Conservation (phyloP, 768 basidiomycete species). For the Rhodotorula paludigena region DNA sequence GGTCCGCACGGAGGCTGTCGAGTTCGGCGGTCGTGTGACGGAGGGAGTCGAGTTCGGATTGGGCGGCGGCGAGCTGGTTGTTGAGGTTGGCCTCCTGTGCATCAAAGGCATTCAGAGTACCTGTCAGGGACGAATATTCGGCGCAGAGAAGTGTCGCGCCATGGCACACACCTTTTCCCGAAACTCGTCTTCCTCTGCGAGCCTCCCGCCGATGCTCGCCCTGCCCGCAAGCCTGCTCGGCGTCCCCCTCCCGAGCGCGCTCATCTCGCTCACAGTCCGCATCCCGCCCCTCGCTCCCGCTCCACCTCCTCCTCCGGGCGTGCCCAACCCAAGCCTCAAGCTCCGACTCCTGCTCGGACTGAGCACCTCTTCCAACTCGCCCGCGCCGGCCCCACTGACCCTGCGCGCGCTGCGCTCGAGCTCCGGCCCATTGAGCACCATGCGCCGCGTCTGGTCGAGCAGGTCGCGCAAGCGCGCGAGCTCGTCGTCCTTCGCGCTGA, state of each 20-base stretch:
- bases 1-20: conserved; percentile 71
- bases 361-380: conserved; percentile 2
- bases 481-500: conserved; percentile 4
- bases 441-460: background rate
- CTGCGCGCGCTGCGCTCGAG: background rate
- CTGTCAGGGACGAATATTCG: too few relatives aligned
- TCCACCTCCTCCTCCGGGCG: too few relatives aligned
- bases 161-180: conserved; percentile 11
- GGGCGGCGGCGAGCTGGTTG: conserved; percentile 16
- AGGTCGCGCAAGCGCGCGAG: background rate
- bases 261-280: conserved; percentile 10
- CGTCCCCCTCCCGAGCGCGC: conserved; percentile 17
- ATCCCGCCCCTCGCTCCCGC: background rate
- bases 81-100: conserved; percentile 6
- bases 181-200: background rate
- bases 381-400: background rate
- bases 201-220: conserved; percentile 25
- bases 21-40: conserved; percentile 53
- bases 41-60: background rate
- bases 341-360: conserved; percentile 18
- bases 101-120: background rate
- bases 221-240: background rate
- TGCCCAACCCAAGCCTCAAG: too few relatives aligned
- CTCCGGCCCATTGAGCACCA: background rate
- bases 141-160: background rate